Conservation (phyloP, 768 basidiomycete genomes). For the Trametes punicea region DNA sequence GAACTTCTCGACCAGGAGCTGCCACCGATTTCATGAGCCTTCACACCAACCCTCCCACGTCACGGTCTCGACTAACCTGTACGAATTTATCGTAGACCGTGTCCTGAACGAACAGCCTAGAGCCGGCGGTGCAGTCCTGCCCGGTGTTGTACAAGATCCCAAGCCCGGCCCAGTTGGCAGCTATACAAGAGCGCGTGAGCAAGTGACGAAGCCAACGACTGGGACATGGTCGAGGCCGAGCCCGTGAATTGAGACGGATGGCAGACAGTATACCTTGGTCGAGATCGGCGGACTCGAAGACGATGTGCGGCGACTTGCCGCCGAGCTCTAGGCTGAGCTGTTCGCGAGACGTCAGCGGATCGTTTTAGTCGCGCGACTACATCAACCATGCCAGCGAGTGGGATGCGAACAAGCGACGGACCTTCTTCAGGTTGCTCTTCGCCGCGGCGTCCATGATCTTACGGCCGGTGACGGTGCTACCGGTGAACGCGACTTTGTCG, state of each 20-base stretch:
- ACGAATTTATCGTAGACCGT: constrained; percentile 85
- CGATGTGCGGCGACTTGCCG: constrained; percentile 85
- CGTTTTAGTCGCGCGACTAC: neutral
- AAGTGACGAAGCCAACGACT: no score
- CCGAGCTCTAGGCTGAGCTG: constrained; percentile 91
- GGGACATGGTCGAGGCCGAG: no score
- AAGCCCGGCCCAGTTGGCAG: constrained; percentile 81
- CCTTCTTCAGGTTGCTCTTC: constrained; percentile 93
- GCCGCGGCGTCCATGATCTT: constrained; percentile 92
- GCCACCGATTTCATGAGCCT: neutral
- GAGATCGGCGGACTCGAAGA: constrained; percentile 89
- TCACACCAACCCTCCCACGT: neutral
- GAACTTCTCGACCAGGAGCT: constrained; percentile 58
- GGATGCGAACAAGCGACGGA: constrained; percentile 24
- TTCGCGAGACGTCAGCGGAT: neutral
- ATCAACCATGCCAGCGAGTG: neutral
- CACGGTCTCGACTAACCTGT: constrained; percentile 27
- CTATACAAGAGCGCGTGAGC: constrained; percentile 27
- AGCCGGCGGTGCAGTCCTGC: constrained; percentile 94
- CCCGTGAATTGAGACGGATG: no score
- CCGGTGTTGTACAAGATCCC: constrained; percentile 88
- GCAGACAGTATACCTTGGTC: constrained; percentile 83
- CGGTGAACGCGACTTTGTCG: constrained; percentile 95
- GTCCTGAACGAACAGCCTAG: constrained; percentile 86
- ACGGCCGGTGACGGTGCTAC: constrained; percentile 84